Evolutionary conservation across 345 rosid species (phyloP), one percentile per base, ranked within the genome.

Genomic region (Bruguiera parviflora): DNA sequence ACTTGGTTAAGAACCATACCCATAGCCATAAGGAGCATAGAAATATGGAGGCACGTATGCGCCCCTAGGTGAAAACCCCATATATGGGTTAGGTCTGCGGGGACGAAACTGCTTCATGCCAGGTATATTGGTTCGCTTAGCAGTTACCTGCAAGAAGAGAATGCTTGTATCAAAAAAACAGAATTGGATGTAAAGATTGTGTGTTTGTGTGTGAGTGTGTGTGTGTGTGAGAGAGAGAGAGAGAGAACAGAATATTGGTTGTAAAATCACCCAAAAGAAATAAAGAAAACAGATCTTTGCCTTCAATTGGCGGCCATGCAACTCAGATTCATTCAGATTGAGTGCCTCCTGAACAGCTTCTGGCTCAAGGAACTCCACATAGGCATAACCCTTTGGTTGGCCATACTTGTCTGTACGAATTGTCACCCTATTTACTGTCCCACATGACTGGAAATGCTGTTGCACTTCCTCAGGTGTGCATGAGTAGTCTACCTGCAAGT

Each of bases 391-490:
- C 74, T 87, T 89, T 66, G 96, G 92, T 49, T 85, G 90, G 56
- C 96, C 96, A 68, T 51, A 87, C 82, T 83, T 89, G 73, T 89
- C 90, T 8, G 92, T 81, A 21, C 87, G 87, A 67, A 89, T 85
- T 9, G 92, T 89, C 72, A 89, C 75, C 81, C 90, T 85, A 67
- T 87, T 85, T 58, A 89, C 89, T 5, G 92, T 85, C 57, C 96
- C 96, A 72, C 96, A 85, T 5, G 90, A 76, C 70, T 89, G 87
- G 75, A 89, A 89, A 83, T 85, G 90, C 73, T 80, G 92, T 82
- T 89, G 92, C 58, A 89, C 88, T 85, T 89, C 92, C 84, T 87
- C 90, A 64, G 96, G 90, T 9, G 87, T 87, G 73, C 92, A 85
- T 21, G 87, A 72, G 62, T 89, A 89, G 65, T 89, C 96, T 60